These are phyloP conservation scores for Aegilops longissima DNA, from an alignment of 176 grass and related monocot genomes.

Conservation along the genomic window DNA sequence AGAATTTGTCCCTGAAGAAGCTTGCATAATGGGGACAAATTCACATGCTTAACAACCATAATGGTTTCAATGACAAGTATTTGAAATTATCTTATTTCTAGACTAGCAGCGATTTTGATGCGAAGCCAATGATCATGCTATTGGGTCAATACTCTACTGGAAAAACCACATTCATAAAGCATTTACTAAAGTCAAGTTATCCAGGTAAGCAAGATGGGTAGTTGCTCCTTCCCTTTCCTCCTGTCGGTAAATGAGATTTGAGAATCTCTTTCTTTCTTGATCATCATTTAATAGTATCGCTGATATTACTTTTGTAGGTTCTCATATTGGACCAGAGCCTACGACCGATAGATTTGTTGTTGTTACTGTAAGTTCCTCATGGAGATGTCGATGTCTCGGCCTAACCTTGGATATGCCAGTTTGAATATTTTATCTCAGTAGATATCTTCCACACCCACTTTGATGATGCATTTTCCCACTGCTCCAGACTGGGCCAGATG, in stretches of 20 bases:
- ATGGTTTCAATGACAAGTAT: neutral
- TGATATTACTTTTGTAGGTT: constrained; percentile 41
- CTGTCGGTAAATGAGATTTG: neutral
- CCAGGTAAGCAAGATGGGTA: constrained; percentile 51
- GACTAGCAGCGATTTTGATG: constrained; percentile 93
- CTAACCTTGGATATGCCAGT: neutral
- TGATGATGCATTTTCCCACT: neutral
- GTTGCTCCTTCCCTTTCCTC: neutral
- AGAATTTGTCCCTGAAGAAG: neutral
- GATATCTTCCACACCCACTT: neutral
- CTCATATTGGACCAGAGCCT: constrained; percentile 92
- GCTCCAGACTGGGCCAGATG: constrained; percentile 72
- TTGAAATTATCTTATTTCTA: constrained; percentile 19
- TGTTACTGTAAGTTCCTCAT: constrained; percentile 53
- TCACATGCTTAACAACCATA: neutral
- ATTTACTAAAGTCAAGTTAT: constrained; percentile 79
- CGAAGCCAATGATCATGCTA: constrained; percentile 96
- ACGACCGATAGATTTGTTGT: constrained; percentile 93
- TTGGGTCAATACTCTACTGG: constrained; percentile 96
- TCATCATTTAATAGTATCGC: neutral
- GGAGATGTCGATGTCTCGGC: neutral
- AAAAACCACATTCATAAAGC: constrained; percentile 98
- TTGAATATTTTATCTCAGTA: neutral
- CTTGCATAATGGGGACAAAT: neutral
- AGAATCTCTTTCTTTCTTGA: neutral